Evolutionary conservation across 2,329 filamentous ascomycete genomes (phyloP), one percentile per base, ranked within the genome.

Genomic region (Diaporthe ampelina): DNA sequence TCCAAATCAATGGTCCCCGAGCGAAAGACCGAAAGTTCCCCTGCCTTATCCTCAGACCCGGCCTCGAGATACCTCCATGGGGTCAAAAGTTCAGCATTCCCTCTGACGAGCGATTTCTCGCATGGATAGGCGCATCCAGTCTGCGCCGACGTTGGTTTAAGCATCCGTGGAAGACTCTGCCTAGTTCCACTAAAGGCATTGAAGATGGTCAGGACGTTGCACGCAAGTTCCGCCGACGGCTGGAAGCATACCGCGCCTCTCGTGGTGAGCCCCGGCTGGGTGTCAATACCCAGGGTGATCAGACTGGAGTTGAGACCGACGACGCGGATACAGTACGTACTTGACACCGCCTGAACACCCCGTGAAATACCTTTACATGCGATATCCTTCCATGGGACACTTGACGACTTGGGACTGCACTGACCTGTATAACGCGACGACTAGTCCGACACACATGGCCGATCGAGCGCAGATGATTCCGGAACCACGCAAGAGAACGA

Each of bases 11-110:
- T 24, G 70, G 70, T 7, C 13, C 32, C 4, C 48, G 37, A 11
- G 19, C 43, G 7, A 72, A 21, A 13, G 37, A 65, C 2, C 70
- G 70, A 5, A n/a, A n/a, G 6, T 72, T 65, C n/a, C 70, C 48
- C 13, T 72, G 45, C n/a, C 45, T 72, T 6, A 8, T 65, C 7
- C 35, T 65, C 57, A 17, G 13, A 11, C 29, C 17, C 4, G 21
- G 1, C 19, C 35, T 72, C 19, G 8, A 45, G 3, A 65, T 72
- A 50, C 70, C 70, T 43, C 57, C 70, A 0, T 29, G 32, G 43
- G 32, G 13, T 6, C 19, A 72, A 11, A 3, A 37, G 7, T 72
- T 56, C 13, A 21, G 21, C 8, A 21, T 72, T 10, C 70, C 58
- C 1, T 24, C 61, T n/a, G 32, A 43, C 15, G 17, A 45, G 15